Evolutionary conservation across 495 filamentous ascomycete species (phyloP), one percentile per base, ranked within the genome.

Genomic region (Penicillium angulare): DNA sequence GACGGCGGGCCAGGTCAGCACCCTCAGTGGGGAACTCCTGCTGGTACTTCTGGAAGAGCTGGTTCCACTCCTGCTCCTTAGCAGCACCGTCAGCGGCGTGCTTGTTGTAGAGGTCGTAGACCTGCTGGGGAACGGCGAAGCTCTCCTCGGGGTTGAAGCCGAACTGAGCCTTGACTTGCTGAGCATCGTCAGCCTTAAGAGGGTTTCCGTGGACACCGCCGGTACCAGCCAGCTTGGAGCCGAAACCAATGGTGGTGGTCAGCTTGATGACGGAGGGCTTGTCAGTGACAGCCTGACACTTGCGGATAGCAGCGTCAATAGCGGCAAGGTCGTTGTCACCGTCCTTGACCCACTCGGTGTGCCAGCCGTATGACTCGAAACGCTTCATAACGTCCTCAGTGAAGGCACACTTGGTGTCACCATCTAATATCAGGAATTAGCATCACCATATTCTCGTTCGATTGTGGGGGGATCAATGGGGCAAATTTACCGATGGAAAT

Each of bases 291-390:
- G 85, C 78, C 79, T 92, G 83, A 64, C 83, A 85, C 75, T 87
- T 80, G 72, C 84, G 80, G 68, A 99, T 88, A 58, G 93, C 95
- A 50, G 79, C 85, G 77, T 92, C 91, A 43, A 99, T 97, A 60
- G 69, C 84, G 59, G 85, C 84, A 49, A 96, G 82, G 73, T 99
- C 89, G 71, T 87, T 71, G 77, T 99, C 89, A 72, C 93, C 93
- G 57, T 97, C 84, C 66, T 87, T 79, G 66, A 99, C 92, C 70
- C 82, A 79, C 67, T 88, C 78, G 36, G 80, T 82, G 72, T 99
- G 93, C 95, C 95, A 99, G 76, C 93, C 93, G 71, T 99, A 99
- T 40, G 95, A 71, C 77, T 97, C 90, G 73, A 97, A 97, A 59
- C 93, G 84, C 84, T 93, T 90, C 64, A 85, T 65, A 54, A 99